A percentile compares a stretch with the other conserved stretches of the same genome.
Conservation (phyloP, 2,329 filamentous ascomycete genomes). For the Fusarium beomiforme region DNA sequence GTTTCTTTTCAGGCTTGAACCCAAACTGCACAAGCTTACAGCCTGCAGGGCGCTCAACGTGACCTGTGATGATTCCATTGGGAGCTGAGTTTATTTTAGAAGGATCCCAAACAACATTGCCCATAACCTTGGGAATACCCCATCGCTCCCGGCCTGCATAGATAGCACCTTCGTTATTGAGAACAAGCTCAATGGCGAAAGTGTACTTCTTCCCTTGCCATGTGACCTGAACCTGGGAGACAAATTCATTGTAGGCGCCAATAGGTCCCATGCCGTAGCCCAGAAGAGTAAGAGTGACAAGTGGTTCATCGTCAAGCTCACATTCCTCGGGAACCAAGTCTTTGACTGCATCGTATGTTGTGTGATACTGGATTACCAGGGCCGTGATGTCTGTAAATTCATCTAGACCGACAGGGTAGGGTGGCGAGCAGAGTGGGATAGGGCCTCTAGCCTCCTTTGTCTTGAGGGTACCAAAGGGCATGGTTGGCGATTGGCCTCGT, state of each 20-base stretch:
- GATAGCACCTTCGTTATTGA: background rate
- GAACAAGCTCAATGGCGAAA: background rate
- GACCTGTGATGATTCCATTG: background rate
- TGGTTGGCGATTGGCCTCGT: background rate
- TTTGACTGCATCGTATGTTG: background rate
- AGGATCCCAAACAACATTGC: background rate
- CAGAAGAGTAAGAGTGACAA: background rate
- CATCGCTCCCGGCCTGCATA: background rate
- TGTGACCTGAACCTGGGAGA: background rate
- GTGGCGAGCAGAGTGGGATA: background rate
- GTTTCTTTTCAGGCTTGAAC: background rate
- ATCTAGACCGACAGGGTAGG: background rate
- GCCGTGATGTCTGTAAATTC: background rate
- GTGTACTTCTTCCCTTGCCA: background rate
- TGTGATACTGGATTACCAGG: background rate
- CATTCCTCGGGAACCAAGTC: background rate
- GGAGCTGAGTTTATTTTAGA: background rate
- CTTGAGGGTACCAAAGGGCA: background rate
- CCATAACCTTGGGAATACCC: background rate
- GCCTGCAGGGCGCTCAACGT: background rate
- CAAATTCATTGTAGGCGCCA: background rate
- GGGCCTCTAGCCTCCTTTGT: background rate
- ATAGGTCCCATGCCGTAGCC: background rate
- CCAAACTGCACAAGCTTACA: background rate
- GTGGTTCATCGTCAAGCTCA: background rate